phyloP scores from a whole-genome alignment of 805 yeast genomes.

The Candida lessepsii region DNA sequence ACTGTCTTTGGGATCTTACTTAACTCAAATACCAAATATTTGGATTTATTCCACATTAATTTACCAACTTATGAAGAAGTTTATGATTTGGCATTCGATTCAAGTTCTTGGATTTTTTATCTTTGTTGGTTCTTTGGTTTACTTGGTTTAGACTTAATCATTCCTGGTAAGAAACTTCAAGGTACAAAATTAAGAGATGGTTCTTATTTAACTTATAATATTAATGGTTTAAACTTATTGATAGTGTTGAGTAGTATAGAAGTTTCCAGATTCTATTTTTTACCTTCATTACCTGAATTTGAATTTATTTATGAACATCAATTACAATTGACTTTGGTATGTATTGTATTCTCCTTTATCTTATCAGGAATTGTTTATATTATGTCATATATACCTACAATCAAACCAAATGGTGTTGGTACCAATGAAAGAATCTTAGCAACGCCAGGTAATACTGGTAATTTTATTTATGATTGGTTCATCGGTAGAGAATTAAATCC shows the following conservation, averaged over 20 bases:
- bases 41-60: background rate
- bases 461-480: slow-evolving; percentile 83
- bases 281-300: slow-evolving; percentile 66
- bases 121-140: slow-evolving; percentile 69
- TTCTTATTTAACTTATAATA: slow-evolving; percentile 63
- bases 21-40: slow-evolving; percentile 42
- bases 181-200: slow-evolving; percentile 83
- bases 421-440: slow-evolving; percentile 74
- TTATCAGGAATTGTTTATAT: slow-evolving; percentile 66
- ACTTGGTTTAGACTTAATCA: slow-evolving; percentile 57
- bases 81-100: slow-evolving; percentile 5
- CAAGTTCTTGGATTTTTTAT: slow-evolving; percentile 55
- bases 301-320: slow-evolving; percentile 70
- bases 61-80: background rate
- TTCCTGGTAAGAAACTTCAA: slow-evolving; percentile 55
- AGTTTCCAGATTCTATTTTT: slow-evolving; percentile 50
- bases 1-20: slow-evolving; percentile 57
- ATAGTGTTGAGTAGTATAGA: slow-evolving; percentile 38
- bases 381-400: slow-evolving; percentile 62
- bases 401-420: slow-evolving; percentile 47
- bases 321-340: slow-evolving; percentile 59
- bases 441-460: slow-evolving; percentile 81
- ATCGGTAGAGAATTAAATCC: slow-evolving; percentile 97
- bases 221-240: slow-evolving; percentile 72
- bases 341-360: slow-evolving; percentile 61